phyloP scores from a whole-genome alignment of 495 filamentous ascomycete genomes.

The Aspergillus heteromorphus region DNA sequence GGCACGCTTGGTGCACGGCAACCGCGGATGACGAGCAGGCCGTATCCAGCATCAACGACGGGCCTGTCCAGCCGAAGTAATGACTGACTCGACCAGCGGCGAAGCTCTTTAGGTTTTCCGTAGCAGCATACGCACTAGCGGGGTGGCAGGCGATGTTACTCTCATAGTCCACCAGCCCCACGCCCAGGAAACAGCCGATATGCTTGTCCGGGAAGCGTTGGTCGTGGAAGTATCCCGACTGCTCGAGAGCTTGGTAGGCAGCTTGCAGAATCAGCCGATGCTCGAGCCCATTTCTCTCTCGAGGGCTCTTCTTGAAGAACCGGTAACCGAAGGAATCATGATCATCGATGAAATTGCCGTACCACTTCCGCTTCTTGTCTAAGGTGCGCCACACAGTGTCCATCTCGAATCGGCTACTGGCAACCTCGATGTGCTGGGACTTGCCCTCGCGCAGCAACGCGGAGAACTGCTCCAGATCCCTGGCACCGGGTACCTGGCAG shows the following conservation, averaged over 20 bases:
- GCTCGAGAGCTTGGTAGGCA: slow-evolving; percentile 44
- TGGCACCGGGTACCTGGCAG: slow-evolving; percentile 36
- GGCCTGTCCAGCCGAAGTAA: slow-evolving; percentile 45
- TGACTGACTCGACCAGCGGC: slow-evolving; percentile 27
- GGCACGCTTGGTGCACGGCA: slow-evolving; percentile 32
- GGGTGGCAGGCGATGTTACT: slow-evolving; percentile 27
- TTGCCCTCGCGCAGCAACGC: slow-evolving; percentile 29
- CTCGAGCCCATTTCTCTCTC: slow-evolving; percentile 44
- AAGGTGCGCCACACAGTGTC: slow-evolving; percentile 22
- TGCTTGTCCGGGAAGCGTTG: slow-evolving; percentile 1
- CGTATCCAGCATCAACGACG: slow-evolving; percentile 35
- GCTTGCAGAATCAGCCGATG: slow-evolving; percentile 42
- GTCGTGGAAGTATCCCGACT: slow-evolving; percentile 27
- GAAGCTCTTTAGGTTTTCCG: slow-evolving; percentile 25
- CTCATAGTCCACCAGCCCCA: slow-evolving; percentile 25
- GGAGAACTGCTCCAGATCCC: slow-evolving; percentile 37
- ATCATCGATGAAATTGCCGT: slow-evolving; percentile 40
- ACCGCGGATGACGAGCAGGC: slow-evolving; percentile 41
- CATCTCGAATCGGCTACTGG: slow-evolving; percentile 19
- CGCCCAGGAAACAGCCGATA: slow-evolving; percentile 31
- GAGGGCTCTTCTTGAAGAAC: slow-evolving; percentile 44
- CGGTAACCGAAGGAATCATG: slow-evolving; percentile 42
- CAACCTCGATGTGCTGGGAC: slow-evolving; percentile 33
- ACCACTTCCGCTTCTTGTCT: slow-evolving; percentile 31
- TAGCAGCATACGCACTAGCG: slow-evolving; percentile 31